Evolutionary conservation across 495 filamentous ascomycete genomes (phyloP).

Genomic region (Aspergillus ellipticus): DNA sequence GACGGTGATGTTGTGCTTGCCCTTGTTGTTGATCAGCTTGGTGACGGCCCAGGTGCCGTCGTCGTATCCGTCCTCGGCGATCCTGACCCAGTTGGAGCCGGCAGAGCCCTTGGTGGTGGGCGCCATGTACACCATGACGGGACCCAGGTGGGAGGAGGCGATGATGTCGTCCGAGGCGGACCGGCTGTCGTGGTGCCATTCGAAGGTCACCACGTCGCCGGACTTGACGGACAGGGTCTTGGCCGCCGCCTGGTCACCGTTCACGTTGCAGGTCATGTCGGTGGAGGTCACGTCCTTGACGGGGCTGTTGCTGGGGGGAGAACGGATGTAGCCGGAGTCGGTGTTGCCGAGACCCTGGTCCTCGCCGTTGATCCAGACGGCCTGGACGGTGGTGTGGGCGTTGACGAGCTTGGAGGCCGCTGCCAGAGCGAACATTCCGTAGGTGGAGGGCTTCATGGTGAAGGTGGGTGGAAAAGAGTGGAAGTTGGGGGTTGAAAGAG

Average conservation of each 20-base stretch:
- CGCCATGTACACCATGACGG: constrained; percentile 24
- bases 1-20: constrained; percentile 24
- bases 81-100: constrained; percentile 22
- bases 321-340: constrained; percentile 17
- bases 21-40: constrained; percentile 19
- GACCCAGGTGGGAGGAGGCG: constrained; percentile 19
- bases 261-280: constrained; percentile 25
- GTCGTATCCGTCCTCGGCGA: constrained; percentile 22
- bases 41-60: constrained; percentile 21
- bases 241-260: constrained; percentile 16
- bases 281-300: constrained; percentile 21
- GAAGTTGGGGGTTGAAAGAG: constrained; percentile 4
- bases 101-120: constrained; percentile 16
- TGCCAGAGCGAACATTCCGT: constrained; percentile 25
- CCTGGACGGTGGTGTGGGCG: constrained; percentile 23
- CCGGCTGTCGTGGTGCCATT: constrained; percentile 24
- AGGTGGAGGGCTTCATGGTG: constrained; percentile 21
- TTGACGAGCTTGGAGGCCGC: constrained; percentile 20
- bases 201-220: constrained; percentile 26
- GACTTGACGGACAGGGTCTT: constrained; percentile 20
- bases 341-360: constrained; percentile 22
- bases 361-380: constrained; percentile 24
- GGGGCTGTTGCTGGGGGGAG: constrained; percentile 24
- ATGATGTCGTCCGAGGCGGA: constrained; percentile 24
- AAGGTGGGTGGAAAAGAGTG: constrained; percentile 4